These are phyloP conservation scores for Cyberlindnera petersonii DNA, from an alignment of 805 yeast species.

Conservation along the genomic window DNA sequence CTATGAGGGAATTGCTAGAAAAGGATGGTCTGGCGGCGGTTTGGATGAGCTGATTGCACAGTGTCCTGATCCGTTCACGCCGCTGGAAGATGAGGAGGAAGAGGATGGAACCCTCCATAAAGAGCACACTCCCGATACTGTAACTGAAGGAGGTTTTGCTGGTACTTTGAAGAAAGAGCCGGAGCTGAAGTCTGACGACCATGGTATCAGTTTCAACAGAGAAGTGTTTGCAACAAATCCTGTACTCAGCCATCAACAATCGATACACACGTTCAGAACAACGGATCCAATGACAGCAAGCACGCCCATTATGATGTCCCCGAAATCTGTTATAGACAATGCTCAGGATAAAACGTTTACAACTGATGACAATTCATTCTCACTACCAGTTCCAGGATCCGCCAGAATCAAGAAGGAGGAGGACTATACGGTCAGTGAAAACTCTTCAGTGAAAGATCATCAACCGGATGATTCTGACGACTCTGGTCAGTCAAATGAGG, in stretches of 20 bases:
- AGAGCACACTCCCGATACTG: neutral
- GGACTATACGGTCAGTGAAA: neutral
- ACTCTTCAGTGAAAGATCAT: slow-evolving; percentile 6
- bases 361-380: slow-evolving; percentile 47
- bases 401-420: slow-evolving; percentile 14
- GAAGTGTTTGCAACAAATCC: slow-evolving; percentile 12
- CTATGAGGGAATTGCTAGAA: slow-evolving; percentile 73
- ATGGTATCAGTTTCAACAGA: slow-evolving; percentile 16
- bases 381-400: slow-evolving; percentile 40
- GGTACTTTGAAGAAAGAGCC: slow-evolving; percentile 1
- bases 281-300: slow-evolving; percentile 15
- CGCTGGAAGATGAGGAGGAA: slow-evolving; percentile 19
- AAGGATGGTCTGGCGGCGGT: slow-evolving; percentile 88
- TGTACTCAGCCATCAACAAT: slow-evolving; percentile 18
- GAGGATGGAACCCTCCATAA: slow-evolving; percentile 14
- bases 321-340: slow-evolving; percentile 4
- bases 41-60: slow-evolving; percentile 61
- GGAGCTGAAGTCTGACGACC: slow-evolving; percentile 3
- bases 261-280: slow-evolving; percentile 13
- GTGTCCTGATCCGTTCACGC: slow-evolving; percentile 62
- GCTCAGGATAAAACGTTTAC: slow-evolving; percentile 6
- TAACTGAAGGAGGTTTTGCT: slow-evolving; percentile 5
- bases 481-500: neutral
- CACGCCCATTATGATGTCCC: slow-evolving; percentile 19
- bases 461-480: neutral